phyloP scores from a whole-genome alignment of 257 asterid genomes.

The Solanum piurae region DNA sequence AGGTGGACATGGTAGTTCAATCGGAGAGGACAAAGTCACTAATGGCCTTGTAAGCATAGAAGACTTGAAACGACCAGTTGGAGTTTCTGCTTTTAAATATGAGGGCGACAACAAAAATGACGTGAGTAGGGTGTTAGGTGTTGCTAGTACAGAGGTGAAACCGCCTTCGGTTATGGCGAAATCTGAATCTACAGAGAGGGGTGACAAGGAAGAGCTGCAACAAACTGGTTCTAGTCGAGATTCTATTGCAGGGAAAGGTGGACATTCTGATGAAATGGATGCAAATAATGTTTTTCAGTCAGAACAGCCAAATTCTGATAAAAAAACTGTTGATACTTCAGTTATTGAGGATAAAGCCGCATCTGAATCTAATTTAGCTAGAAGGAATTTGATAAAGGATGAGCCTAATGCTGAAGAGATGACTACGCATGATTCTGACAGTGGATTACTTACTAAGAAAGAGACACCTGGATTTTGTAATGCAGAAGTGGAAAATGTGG shows the following conservation, averaged over 20 bases:
- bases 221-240: slow-evolving; percentile 1
- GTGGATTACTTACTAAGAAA: background rate
- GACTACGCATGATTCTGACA: background rate
- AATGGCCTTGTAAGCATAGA: background rate
- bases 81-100: background rate
- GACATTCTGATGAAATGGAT: slow-evolving; percentile 7
- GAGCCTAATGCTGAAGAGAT: background rate
- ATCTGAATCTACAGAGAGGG: slow-evolving; percentile 14
- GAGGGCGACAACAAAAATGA: slow-evolving; percentile 11
- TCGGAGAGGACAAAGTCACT: background rate
- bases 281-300: background rate
- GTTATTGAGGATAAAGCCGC: background rate
- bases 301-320: background rate
- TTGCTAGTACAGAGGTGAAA: slow-evolving; percentile 3
- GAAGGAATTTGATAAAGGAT: background rate
- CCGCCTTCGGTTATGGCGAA: background rate
- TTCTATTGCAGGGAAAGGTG: background rate
- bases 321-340: background rate
- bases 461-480: slow-evolving; percentile 6
- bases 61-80: slow-evolving; percentile 1
- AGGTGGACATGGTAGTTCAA: background rate
- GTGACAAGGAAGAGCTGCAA: slow-evolving; percentile 7
- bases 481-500: slow-evolving; percentile 14
- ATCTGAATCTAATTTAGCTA: background rate
- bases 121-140: slow-evolving; percentile 2